Evolutionary conservation across 805 yeast genomes (phyloP).

Genomic region (Schwanniomyces polymorphus): DNA sequence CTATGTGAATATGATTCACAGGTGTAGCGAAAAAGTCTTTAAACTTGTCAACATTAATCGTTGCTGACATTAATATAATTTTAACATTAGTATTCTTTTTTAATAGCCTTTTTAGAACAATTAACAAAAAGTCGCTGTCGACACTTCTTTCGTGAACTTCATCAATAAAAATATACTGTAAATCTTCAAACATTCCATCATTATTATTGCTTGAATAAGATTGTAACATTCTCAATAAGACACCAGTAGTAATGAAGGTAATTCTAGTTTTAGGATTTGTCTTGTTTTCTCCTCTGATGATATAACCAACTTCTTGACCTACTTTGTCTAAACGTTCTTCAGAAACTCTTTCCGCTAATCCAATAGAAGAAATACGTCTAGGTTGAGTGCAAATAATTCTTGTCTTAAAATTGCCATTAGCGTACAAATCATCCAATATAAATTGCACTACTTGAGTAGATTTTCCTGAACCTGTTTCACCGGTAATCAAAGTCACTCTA

Average conservation of each 20-base stretch:
- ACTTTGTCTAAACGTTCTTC: slow-evolving; percentile 68
- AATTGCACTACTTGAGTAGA: slow-evolving; percentile 95
- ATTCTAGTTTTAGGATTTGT: slow-evolving; percentile 62
- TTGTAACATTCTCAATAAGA: slow-evolving; percentile 82
- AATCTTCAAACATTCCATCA: slow-evolving; percentile 44
- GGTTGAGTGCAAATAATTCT: slow-evolving; percentile 91
- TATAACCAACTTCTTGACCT: slow-evolving; percentile 84
- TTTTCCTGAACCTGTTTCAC: slow-evolving; percentile 98
- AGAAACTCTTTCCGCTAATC: slow-evolving; percentile 89
- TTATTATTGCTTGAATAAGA: slow-evolving; percentile 31
- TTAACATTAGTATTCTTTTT: slow-evolving; percentile 54
- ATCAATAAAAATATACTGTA: slow-evolving; percentile 79
- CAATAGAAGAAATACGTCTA: slow-evolving; percentile 91
- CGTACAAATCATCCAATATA: slow-evolving; percentile 64
- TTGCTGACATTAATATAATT: slow-evolving; percentile 89
- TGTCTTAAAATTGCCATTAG: slow-evolving; percentile 49
- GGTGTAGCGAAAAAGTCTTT: slow-evolving; percentile 57
- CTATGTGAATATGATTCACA: slow-evolving; percentile 72
- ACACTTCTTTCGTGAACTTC: slow-evolving; percentile 97
- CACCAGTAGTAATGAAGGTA: slow-evolving; percentile 93
- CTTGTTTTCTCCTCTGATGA: slow-evolving; percentile 86
- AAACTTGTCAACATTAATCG: slow-evolving; percentile 74
- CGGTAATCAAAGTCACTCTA: slow-evolving; percentile 78
- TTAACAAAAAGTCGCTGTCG: slow-evolving; percentile 83
- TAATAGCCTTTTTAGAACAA: slow-evolving; percentile 66